phyloP scores from a whole-genome alignment of 257 asterid species.

The Penstemon newberryi region DNA sequence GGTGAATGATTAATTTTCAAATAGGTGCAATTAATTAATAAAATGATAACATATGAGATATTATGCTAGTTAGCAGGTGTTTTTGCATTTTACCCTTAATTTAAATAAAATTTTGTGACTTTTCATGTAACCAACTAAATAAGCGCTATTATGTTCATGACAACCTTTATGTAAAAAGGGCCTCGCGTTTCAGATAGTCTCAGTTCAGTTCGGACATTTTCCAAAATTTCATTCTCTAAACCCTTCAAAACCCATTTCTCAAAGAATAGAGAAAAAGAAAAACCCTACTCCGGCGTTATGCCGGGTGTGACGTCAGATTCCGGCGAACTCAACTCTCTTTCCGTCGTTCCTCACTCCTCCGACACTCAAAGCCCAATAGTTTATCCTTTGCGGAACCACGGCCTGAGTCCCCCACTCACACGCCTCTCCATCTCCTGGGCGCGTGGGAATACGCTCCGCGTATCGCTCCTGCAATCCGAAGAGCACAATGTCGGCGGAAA shows the following conservation, averaged over 20 bases:
- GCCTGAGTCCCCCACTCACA: conserved; percentile 50
- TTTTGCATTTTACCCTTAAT: too few relatives aligned
- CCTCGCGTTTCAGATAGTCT: background rate
- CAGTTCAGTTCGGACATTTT: background rate
- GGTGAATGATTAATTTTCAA: too few relatives aligned
- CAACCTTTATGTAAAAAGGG: too few relatives aligned
- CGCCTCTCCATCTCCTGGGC: conserved; percentile 84
- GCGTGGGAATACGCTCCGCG: conserved; percentile 88
- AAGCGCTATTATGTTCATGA: too few relatives aligned
- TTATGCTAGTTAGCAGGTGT: too few relatives aligned
- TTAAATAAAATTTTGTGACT: too few relatives aligned
- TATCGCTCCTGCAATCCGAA: conserved; percentile 52
- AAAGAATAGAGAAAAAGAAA: conserved; percentile 34
- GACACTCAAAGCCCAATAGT: conserved; percentile 36
- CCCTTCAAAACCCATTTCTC: conserved; percentile 22
- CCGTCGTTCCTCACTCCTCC: conserved; percentile 48
- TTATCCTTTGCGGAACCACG: conserved; percentile 54
- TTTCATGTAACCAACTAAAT: too few relatives aligned
- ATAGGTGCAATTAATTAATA: too few relatives aligned
- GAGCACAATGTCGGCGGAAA: conserved; percentile 50
- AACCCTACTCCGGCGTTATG: conserved; percentile 54
- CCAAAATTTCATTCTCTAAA: background rate
- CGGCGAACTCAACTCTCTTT: conserved; percentile 43
- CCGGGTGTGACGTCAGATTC: conserved; percentile 66
- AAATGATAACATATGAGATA: too few relatives aligned